These are phyloP conservation scores for Trichoderma asperellum DNA, from an alignment of 2,329 filamentous ascomycete species.

Conservation along the genomic window DNA sequence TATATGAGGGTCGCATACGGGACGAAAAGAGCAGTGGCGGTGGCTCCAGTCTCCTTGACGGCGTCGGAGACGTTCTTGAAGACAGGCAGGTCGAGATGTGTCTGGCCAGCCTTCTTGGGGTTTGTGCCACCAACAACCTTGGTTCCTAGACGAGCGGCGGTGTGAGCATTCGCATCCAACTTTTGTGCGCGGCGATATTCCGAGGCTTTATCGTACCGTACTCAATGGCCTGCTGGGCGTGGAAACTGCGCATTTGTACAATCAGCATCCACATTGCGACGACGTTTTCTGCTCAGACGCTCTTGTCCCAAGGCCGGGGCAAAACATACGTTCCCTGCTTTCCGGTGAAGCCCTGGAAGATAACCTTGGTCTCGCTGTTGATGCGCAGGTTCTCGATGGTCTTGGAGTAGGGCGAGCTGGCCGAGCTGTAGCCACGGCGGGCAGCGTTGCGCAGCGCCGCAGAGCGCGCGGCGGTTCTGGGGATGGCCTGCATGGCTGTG, in stretches of 20 bases:
- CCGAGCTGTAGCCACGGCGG: conserved; percentile 75
- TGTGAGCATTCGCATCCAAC: conserved; percentile 34
- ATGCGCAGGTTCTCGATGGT: conserved; percentile 89
- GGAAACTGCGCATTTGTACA: conserved; percentile 68
- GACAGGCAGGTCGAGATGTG: conserved; percentile 89
- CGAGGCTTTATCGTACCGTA: conserved; percentile 69
- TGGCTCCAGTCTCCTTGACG: conserved; percentile 87
- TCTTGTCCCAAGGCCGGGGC: neutral
- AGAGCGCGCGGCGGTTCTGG: conserved; percentile 68
- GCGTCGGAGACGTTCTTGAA: conserved; percentile 89
- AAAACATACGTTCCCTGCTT: conserved; percentile 86
- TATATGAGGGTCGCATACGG: conserved; percentile 62
- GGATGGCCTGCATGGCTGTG: conserved; percentile 77
- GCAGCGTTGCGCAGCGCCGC: conserved; percentile 67
- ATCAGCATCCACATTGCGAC: conserved; percentile 16
- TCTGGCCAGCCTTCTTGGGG: conserved; percentile 94
- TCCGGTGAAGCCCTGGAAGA: conserved; percentile 97
- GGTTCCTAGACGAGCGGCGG: conserved; percentile 64
- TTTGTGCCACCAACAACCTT: conserved; percentile 98
- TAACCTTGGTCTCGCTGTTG: conserved; percentile 88
- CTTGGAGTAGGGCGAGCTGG: conserved; percentile 68
- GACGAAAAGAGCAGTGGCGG: conserved; percentile 93
- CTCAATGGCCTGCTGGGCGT: conserved; percentile 96
- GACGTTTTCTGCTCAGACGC: neutral
- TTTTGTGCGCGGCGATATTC: conserved; percentile 30